Conservation (phyloP, 148 eudicot genomes). For the Arbutus unedo region DNA sequence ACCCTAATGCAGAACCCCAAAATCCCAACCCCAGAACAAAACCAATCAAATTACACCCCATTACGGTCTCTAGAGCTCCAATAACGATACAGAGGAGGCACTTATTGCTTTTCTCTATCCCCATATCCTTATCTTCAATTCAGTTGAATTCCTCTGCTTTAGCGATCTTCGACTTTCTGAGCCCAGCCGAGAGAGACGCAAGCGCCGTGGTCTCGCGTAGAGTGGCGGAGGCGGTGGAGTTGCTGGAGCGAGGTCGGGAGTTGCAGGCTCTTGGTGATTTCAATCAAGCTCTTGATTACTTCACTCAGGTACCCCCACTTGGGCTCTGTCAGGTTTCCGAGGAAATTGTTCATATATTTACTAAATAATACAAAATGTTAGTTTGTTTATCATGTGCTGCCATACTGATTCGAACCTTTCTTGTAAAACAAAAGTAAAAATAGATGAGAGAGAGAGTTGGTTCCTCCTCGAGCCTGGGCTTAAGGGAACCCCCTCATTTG, state of each 20-base stretch:
- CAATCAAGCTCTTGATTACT: constrained; percentile 30
- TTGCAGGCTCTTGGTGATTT: constrained; percentile 41
- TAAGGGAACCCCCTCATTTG: neutral
- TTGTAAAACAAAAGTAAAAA: neutral
- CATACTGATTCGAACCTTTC: neutral
- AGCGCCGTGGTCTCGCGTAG: constrained; percentile 25
- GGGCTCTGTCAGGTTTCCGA: neutral
- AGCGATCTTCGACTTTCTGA: constrained; percentile 16
- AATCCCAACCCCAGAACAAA: neutral
- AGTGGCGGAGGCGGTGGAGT: constrained; percentile 28
- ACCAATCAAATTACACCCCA: neutral
- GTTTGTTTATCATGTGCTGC: neutral
- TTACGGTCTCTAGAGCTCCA: neutral
- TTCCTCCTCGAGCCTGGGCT: neutral
- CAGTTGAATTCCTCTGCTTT: constrained; percentile 2
- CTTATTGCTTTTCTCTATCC: constrained; percentile 27
- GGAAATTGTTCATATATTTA: neutral
- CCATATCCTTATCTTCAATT: constrained; percentile 11
- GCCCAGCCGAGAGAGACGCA: constrained; percentile 27
- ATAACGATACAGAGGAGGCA: constrained; percentile 20
- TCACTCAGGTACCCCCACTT: constrained; percentile 25
- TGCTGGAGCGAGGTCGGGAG: constrained; percentile 31
- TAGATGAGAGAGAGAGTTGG: neutral
- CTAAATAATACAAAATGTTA: neutral
- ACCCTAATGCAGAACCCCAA: constrained; percentile 12